Evolutionary conservation across 192 early-diverging fungal species (phyloP), one percentile per base, ranked within the genome.

Genomic region (Phlyctochytrium bullatum): DNA sequence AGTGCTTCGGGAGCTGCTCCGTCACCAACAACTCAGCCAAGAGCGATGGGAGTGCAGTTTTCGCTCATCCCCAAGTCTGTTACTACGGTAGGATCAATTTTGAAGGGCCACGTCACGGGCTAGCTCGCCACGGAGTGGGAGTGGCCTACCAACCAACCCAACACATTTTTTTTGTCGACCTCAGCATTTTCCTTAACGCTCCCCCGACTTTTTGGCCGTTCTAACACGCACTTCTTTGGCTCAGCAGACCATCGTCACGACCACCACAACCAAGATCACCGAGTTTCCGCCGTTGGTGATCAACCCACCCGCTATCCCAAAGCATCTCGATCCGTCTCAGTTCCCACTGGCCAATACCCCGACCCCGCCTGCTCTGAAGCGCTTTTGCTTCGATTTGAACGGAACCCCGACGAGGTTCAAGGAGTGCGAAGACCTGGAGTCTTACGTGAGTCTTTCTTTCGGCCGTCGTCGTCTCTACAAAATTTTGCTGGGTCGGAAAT

Each of bases 321-420:
- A 78, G 28, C 36, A 78, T 34, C 70, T 90, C 25, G 82, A 89
- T 61, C 79, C 82, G 2, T 81, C 84, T 17, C 69, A 82, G 56
- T 95, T 87, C 67, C 91, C 90, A 34, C 76, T 95, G 35, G 88
- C 91, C 2, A 78, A 83, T 30, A 82, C 84, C 29, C 84, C 86
- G 1, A 91, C 91, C 3, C 93, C 93, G 12, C 87, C 89, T 3
- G 84, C 88, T 2, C 75, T 95, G 52, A 89, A 91, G 77, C 80
- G 83, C 59, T 91, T 95, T 77, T 88, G 85, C 32, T 88, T 93
- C 67, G 91, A 95, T 59, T 67, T 90, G 34, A 86, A 88, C 73
- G 91, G 90, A 16, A 80, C 89, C 56, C 85, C 86, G 25, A 83
- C 88, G 34, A 85, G 80, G 74, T 89, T 93, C 62, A 62, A 79